Evolutionary conservation across 2,329 filamentous ascomycete genomes (phyloP).

Genomic region (Hypomyces rosellus): DNA sequence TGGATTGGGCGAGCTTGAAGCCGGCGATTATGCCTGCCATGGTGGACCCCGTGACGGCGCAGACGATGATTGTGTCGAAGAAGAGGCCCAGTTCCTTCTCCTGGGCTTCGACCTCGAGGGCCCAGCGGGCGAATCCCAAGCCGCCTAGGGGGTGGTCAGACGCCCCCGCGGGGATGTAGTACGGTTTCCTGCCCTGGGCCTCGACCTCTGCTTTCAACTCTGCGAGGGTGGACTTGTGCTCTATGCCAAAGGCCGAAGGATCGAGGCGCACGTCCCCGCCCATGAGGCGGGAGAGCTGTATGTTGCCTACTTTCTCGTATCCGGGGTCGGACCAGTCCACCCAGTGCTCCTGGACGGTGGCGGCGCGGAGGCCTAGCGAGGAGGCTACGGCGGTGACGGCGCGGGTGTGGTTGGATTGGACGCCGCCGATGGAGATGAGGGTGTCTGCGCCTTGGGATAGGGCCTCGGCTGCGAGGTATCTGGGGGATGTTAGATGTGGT

Average conservation of each 20-base stretch:
- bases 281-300: conserved; percentile 64
- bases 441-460: conserved; percentile 51
- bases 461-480: conserved; percentile 60
- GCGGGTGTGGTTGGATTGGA: conserved; percentile 65
- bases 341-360: conserved; percentile 59
- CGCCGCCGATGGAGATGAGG: conserved; percentile 59
- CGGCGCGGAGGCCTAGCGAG: conserved; percentile 48
- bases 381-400: conserved; percentile 58
- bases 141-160: conserved; percentile 65
- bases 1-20: conserved; percentile 56
- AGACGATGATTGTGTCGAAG: conserved; percentile 63
- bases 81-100: conserved; percentile 55
- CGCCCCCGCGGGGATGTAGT: conserved; percentile 66
- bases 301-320: conserved; percentile 63
- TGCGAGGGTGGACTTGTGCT: conserved; percentile 57
- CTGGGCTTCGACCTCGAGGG: conserved; percentile 60
- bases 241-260: conserved; percentile 57
- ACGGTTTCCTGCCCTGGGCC: conserved; percentile 51
- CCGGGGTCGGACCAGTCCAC: conserved; percentile 54
- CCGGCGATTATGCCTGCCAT: conserved; percentile 68
- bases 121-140: conserved; percentile 64
- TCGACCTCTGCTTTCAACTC: conserved; percentile 48
- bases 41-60: conserved; percentile 65
- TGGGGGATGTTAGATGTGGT: conserved; percentile 17
- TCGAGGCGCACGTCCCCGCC: conserved; percentile 57